Conservation (phyloP, 768 basidiomycete genomes). For the Collybia mongolica region DNA sequence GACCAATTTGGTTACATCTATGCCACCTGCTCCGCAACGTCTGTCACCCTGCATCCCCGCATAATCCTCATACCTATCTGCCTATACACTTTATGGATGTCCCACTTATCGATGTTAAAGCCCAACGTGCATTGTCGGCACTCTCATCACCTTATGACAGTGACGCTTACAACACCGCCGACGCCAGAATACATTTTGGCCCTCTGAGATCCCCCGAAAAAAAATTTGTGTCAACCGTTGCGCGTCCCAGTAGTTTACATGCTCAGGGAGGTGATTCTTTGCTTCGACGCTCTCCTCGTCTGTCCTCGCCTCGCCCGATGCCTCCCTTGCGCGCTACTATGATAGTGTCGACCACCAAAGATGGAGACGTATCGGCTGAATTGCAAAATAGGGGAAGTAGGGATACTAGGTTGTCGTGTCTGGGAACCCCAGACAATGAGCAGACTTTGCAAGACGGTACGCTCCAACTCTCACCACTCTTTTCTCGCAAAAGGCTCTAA, state of each 20-base stretch:
- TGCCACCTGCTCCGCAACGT: neutral
- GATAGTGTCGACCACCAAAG: neutral
- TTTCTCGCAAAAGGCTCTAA: slow-evolving; percentile 1
- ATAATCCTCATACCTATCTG: neutral
- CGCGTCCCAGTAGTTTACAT: slow-evolving; percentile 25
- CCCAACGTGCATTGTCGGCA: slow-evolving; percentile 16
- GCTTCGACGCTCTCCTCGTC: slow-evolving; percentile 50
- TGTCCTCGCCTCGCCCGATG: slow-evolving; percentile 38
- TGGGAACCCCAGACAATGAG: slow-evolving; percentile 51
- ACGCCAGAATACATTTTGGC: slow-evolving; percentile 48
- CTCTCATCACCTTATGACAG: slow-evolving; percentile 33
- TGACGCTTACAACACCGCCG: slow-evolving; percentile 41
- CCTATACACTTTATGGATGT: slow-evolving; percentile 3
- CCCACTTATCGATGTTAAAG: neutral
- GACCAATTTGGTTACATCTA: neutral
- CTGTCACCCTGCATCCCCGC: neutral
- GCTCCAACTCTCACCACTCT: slow-evolving; percentile 14
- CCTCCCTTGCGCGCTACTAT: slow-evolving; percentile 9
- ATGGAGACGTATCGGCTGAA: too few relatives aligned
- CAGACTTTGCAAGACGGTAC: slow-evolving; percentile 43
- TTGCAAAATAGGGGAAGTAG: slow-evolving; percentile 26
- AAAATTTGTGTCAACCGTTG: slow-evolving; percentile 32
- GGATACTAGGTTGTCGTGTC: slow-evolving; percentile 26
- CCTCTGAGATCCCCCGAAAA: slow-evolving; percentile 55
- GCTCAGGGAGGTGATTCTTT: slow-evolving; percentile 20